phyloP scores from a whole-genome alignment of 2,329 filamentous ascomycete species.

The Aspergillus calidoustus region DNA sequence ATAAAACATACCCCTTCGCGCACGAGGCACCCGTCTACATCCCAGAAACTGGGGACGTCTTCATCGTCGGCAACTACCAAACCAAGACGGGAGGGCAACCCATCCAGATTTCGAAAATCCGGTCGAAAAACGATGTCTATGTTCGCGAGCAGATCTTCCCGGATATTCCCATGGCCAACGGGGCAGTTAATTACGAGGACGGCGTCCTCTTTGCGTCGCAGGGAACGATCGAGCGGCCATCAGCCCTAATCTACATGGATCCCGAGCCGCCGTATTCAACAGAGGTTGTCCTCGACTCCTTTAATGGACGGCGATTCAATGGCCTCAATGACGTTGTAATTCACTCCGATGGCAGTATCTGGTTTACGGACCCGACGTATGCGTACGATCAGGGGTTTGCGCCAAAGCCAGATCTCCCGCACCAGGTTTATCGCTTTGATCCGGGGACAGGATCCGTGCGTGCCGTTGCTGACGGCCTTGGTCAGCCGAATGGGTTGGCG shows the following conservation, averaged over 20 bases:
- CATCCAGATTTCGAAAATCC: slow-evolving; percentile 30
- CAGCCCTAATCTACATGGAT: slow-evolving; percentile 25
- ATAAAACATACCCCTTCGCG: slow-evolving; percentile 50
- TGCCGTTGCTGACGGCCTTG: slow-evolving; percentile 45
- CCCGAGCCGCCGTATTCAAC: slow-evolving; percentile 27
- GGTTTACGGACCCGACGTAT: slow-evolving; percentile 47
- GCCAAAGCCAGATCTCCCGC: slow-evolving; percentile 35
- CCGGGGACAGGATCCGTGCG: slow-evolving; percentile 39
- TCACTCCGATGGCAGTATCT: slow-evolving; percentile 40
- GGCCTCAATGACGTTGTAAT: slow-evolving; percentile 46
- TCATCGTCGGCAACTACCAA: slow-evolving; percentile 42
- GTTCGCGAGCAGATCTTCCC: slow-evolving; percentile 32
- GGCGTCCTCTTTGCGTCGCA: slow-evolving; percentile 51
- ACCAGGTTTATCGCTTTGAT: slow-evolving; percentile 46
- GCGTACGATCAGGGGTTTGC: slow-evolving; percentile 36
- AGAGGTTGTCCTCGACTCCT: slow-evolving; percentile 36
- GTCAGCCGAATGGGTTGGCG: slow-evolving; percentile 48
- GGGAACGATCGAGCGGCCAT: slow-evolving; percentile 30
- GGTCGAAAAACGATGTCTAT: not conserved
- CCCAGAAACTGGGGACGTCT: slow-evolving; percentile 36
- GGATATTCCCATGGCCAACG: slow-evolving; percentile 53
- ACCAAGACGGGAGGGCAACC: slow-evolving; percentile 22
- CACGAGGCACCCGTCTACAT: slow-evolving; percentile 53
- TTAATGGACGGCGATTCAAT: slow-evolving; percentile 43
- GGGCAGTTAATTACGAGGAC: slow-evolving; percentile 53